These are phyloP conservation scores for Austroboletus festivus DNA, from an alignment of 768 basidiomycete species.

Conservation along the genomic window DNA sequence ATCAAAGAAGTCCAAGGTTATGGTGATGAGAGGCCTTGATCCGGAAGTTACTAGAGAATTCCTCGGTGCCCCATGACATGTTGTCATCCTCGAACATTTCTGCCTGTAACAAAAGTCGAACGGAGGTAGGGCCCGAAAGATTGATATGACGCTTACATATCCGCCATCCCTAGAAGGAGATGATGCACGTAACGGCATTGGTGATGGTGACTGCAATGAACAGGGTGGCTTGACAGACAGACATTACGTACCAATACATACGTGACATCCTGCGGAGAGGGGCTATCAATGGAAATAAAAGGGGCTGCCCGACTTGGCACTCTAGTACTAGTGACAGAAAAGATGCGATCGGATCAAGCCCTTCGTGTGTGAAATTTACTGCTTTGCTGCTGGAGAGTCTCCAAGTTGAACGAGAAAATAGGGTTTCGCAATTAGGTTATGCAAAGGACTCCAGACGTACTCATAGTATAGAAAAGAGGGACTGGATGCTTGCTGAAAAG, in stretches of 20 bases:
- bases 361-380: no score
- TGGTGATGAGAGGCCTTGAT: conserved; percentile 8
- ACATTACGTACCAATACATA: conserved; percentile 22
- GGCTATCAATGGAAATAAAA: conserved; percentile 13
- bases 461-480: no score
- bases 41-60: not conserved
- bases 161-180: conserved; percentile 1
- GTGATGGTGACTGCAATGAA: conserved; percentile 1
- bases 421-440: no score
- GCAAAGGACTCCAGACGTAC: no score
- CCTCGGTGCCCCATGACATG: conserved; percentile 24
- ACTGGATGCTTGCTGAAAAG: no score
- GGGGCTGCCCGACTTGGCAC: conserved; percentile 8
- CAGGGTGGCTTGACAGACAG: no score
- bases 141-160: conserved; percentile 16
- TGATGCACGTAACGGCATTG: conserved; percentile 1
- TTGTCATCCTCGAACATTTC: conserved; percentile 30
- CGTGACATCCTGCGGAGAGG: conserved; percentile 21
- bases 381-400: no score
- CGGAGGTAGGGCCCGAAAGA: no score
- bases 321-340: no score
- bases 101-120: no score
- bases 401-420: no score
- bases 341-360: no score
- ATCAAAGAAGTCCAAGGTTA: conserved; percentile 12